Evolutionary conservation across 2,329 filamentous ascomycete species (phyloP), one percentile per base, ranked within the genome.

Genomic region (Rosellinia necatrix): DNA sequence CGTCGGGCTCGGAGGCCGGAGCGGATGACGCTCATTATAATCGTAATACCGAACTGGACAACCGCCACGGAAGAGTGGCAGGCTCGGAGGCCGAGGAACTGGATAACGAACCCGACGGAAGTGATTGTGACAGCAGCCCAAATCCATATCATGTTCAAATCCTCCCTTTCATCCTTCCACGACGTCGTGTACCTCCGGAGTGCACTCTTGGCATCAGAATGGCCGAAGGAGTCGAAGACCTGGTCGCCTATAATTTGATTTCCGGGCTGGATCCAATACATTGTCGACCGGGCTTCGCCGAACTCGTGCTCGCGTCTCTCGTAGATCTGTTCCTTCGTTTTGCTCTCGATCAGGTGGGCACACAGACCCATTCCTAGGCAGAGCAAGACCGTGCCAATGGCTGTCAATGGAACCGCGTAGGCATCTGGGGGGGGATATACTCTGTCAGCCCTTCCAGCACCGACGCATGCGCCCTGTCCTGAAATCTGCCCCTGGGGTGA

Each of bases 61-160:
- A 52, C 25, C 3, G 49, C 24, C 9, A 44, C 29, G 5, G 37
- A 52, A 5, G 38, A 38, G 22, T 52, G 37, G 25, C 34, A 24
- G 5, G 37, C 40, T 34, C 49, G 22, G 3, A 52, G 12, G 24
- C 49, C 49, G 12, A 52, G 21, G n/a, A 52, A 52, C 7, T 44
- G 49, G 7, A 15, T 2, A 5, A 44, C n/a, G 7, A 42, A 52
- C 3, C 49, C 49, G 2, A 6, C 8, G 2, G 35, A 13, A 12
- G 17, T 47, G 2, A 35, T 24, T 13, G 6, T 19, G 1, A 17
- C 27, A 3, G 42, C 42, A 32, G n/a, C n/a, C n/a, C n/a, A n/a
- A 34, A 9, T 12, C 17, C 13, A 9, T 9, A 5, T 5, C 9
- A 17, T 8, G 4, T 17, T 34, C 27, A 8, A 34, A 7, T 22